Evolutionary conservation across 2,329 filamentous ascomycete genomes (phyloP), one percentile per base, ranked within the genome.

Genomic region (Fusarium sp.): DNA sequence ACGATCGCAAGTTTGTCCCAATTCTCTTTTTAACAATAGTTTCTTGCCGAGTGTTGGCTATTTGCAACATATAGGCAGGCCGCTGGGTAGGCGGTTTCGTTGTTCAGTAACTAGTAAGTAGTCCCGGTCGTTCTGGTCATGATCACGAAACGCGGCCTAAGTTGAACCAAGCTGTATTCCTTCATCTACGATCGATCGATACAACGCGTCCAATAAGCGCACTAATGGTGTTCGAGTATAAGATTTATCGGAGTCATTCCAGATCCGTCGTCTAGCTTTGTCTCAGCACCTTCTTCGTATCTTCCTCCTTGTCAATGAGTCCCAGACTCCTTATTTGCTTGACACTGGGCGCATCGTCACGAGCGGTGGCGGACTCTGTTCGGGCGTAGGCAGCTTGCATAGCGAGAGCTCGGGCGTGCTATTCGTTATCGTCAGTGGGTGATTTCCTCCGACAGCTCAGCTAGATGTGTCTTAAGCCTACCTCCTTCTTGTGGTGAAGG

Each of bases 401-500:
- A 65, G 90, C 89, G 77, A 87, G 84, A 64, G 91, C 89, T 83
- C 94, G 90, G 55, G 92, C 89, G 75, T 90, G 90, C 95, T 97
- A 75, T 73, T 35, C 22, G n/a, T 14, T 22, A 30, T 32, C 20
- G 68, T 75, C 39, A 75, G 65, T 64, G 39, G 39, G 13, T 41
- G 27, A 19, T 27, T 27, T 17, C 23, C 23, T 54, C 6, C 23
- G 19, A 27, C 17, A 23, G 32, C 33, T 41, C 54, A 43, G 44
- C 43, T 15, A 23, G 14, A 46, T 55, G n/a, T 56, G 23, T 20
- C 17, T 56, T 56, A 20, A 47, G 80, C 88, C 60, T 76, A 98
- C 96, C 93, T 99, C 96, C 85, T 99, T 99, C 86, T 92, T 94
- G 86, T 99, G 96, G 81, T 99, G 96, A 78, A 99, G 83, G 82